A percentile compares a stretch with the other conserved stretches of the same genome.
These are phyloP conservation scores for Sphagnum fallax DNA, from an alignment of 228 moss, liverwort and hornwort genomes.

Conservation along the genomic window DNA sequence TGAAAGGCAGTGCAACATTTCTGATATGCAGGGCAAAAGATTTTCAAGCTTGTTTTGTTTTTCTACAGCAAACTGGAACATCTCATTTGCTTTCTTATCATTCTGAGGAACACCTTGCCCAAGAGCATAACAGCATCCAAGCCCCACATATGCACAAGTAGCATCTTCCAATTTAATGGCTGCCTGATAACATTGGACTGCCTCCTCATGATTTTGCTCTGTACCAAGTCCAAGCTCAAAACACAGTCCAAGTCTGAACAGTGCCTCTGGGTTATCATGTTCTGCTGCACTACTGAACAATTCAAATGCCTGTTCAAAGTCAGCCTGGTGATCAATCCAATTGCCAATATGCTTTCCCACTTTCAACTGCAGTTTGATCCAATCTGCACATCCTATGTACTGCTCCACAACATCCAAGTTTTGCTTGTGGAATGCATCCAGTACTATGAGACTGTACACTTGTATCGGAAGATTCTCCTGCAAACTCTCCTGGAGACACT, in stretches of 20 bases:
- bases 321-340: slow-evolving; percentile 30
- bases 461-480: slow-evolving; percentile 28
- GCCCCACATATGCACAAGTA: slow-evolving; percentile 18
- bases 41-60: too few species aligned
- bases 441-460: slow-evolving; percentile 25
- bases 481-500: slow-evolving; percentile 40
- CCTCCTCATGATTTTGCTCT: slow-evolving; percentile 15
- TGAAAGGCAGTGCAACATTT: too few species aligned
- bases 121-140: slow-evolving; percentile 26
- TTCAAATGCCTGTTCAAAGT: slow-evolving; percentile 27
- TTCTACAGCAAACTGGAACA: too few species aligned
- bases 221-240: slow-evolving; percentile 38
- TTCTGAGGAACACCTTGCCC: slow-evolving; percentile 18
- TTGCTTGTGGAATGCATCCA: slow-evolving; percentile 16
- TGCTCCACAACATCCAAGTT: not conserved
- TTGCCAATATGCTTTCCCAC: slow-evolving; percentile 34
- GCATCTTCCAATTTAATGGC: slow-evolving; percentile 19
- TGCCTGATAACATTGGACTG: slow-evolving; percentile 24
- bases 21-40: too few species aligned
- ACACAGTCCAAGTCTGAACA: slow-evolving; percentile 41
- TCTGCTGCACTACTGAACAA: slow-evolving; percentile 22
- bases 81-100: too few species aligned
- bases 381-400: slow-evolving; percentile 16
- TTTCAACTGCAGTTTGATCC: slow-evolving; percentile 33
- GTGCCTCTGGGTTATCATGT: slow-evolving; percentile 28